These are phyloP conservation scores for Simmondsia chinensis DNA, from an alignment of 148 eudicot genomes.

Conservation along the genomic window DNA sequence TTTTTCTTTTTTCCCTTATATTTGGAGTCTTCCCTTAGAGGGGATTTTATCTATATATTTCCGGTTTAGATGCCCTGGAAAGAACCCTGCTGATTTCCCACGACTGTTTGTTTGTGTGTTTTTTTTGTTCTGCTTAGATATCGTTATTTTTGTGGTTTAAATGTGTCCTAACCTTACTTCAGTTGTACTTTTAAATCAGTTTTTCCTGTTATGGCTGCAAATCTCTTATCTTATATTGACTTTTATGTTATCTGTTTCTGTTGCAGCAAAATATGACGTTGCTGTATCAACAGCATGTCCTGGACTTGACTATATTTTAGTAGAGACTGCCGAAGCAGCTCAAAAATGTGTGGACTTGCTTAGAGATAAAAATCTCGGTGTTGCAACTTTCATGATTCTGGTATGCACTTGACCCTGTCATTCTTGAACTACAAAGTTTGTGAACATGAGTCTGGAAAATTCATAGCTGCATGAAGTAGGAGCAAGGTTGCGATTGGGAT, in stretches of 20 bases:
- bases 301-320: slow-evolving; percentile 94
- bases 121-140: not conserved
- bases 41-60: no score
- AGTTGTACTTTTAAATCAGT: not conserved
- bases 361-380: slow-evolving; percentile 80
- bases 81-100: no score
- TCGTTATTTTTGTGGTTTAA: no score
- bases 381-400: slow-evolving; percentile 98
- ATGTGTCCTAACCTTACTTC: no score
- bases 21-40: no score
- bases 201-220: not conserved
- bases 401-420: slow-evolving; percentile 22
- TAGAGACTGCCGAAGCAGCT: slow-evolving; percentile 89
- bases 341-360: slow-evolving; percentile 91
- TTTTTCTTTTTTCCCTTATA: not conserved
- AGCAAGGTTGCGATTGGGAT: no score
- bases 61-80: no score
- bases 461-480: no score
- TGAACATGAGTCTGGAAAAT: no score
- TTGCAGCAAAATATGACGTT: slow-evolving; percentile 82
- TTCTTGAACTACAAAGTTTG: no score
- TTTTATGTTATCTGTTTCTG: slow-evolving; percentile 6
- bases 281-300: slow-evolving; percentile 94
- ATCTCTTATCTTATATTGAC: not conserved
- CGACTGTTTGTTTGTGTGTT: not conserved